These are phyloP conservation scores for Plicaturopsis crispa DNA, from an alignment of 768 basidiomycete species.

Conservation along the genomic window DNA sequence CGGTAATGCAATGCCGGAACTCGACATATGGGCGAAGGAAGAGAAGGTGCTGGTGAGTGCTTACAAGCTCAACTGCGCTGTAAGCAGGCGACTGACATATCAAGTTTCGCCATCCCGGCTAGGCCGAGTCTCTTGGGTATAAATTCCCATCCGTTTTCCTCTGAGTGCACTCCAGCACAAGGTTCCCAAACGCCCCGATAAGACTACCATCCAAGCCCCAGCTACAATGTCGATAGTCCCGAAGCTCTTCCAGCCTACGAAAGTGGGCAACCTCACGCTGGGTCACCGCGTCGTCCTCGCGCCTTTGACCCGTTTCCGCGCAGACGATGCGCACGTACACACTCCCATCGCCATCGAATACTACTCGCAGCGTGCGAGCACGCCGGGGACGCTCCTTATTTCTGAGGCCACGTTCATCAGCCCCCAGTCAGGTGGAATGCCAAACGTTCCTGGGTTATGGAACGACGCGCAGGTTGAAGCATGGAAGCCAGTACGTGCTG, in stretches of 20 bases:
- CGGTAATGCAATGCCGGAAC: no score
- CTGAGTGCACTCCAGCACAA: no score
- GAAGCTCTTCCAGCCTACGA: slow-evolving; percentile 22
- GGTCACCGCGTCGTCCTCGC: slow-evolving; percentile 29
- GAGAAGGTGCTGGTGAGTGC: no score
- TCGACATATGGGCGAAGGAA: no score
- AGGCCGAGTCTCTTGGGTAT: no score
- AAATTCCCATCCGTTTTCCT: no score
- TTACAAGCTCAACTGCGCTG: no score
- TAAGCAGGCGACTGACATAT: no score
- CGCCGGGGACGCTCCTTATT: slow-evolving; percentile 47
- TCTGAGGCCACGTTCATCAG: slow-evolving; percentile 39
- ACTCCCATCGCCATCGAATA: slow-evolving; percentile 30
- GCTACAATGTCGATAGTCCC: no score
- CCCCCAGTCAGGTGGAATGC: slow-evolving; percentile 18
- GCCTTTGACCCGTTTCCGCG: slow-evolving; percentile 26
- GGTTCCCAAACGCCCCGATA: no score
- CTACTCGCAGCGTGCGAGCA: slow-evolving; percentile 38
- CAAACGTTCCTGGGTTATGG: slow-evolving; percentile 29
- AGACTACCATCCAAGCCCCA: no score
- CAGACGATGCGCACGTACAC: slow-evolving; percentile 18
- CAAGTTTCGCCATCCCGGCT: no score
- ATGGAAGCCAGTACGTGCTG: slow-evolving; percentile 29
- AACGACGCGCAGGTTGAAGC: slow-evolving; percentile 27
- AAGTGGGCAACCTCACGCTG: slow-evolving; percentile 20